These are phyloP conservation scores for Teratosphaeriaceae sp. DNA, from an alignment of 2,329 filamentous ascomycete genomes.

Conservation along the genomic window DNA sequence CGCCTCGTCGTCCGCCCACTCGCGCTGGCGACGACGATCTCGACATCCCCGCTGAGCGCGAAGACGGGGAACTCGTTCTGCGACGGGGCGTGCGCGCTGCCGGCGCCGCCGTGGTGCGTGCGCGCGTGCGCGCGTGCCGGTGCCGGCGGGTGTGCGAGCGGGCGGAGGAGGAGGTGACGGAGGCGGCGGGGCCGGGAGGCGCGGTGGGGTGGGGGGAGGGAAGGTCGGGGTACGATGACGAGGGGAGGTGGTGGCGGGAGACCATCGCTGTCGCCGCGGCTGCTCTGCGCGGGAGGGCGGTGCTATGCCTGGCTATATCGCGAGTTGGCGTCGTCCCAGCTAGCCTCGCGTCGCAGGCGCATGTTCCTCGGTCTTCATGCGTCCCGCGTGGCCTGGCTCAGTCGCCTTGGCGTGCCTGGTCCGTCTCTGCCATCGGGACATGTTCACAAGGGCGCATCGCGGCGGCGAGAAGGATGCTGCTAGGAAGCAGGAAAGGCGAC, in stretches of 20 bases:
- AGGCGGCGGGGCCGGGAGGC: constrained; percentile 49
- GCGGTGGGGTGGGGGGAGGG: constrained; percentile 14
- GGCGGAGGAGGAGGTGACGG: constrained; percentile 58
- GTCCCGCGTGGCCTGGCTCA: not conserved
- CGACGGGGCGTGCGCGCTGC: constrained; percentile 48
- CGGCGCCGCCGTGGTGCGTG: constrained; percentile 66
- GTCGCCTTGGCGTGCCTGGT: not conserved
- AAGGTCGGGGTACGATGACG: constrained; percentile 9
- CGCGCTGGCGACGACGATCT: constrained; percentile 64
- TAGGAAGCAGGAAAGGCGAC: not conserved
- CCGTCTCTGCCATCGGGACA: not conserved
- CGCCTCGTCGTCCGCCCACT: constrained; percentile 66
- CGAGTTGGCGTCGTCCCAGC: not conserved
- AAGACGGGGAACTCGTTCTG: constrained; percentile 94
- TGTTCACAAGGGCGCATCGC: not conserved
- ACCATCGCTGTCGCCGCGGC: constrained; percentile 11
- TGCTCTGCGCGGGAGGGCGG: not conserved
- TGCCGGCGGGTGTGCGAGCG: constrained; percentile 53
- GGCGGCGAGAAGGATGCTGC: not conserved
- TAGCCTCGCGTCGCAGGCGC: constrained; percentile 4
- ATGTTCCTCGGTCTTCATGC: constrained; percentile 9
- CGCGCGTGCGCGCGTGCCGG: constrained; percentile 74
- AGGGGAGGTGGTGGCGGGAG: constrained; percentile 13
- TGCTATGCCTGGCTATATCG: not conserved
- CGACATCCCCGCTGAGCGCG: constrained; percentile 83